Evolutionary conservation across 345 rosid species (phyloP), one percentile per base, ranked within the genome.

Genomic region (Hibiscus tridactylites): DNA sequence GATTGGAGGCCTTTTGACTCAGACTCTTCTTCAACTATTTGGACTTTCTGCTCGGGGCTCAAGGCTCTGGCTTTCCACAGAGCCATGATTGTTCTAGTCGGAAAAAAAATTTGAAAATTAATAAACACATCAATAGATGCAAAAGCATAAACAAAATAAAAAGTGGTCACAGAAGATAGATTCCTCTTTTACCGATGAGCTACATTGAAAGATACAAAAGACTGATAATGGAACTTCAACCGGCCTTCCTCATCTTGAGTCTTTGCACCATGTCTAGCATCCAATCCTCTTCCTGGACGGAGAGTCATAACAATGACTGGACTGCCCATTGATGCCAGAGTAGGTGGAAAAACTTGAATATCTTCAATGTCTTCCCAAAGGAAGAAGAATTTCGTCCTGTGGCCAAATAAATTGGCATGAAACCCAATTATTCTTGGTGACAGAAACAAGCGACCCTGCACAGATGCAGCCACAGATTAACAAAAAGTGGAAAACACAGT

Each of bases 331-430:
- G 99, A 95, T 58, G 93, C 79, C 80, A 95, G 86, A 73, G 92
- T 84, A 9, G 97, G 97, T 77, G 99, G 68, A 33, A 80, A 77
- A 71, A 91, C 83, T 82, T 88, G 88, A 78, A 95, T 88, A 28
- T 88, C 96, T 71, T 91, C 98, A 29, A 91, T 87, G 81, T 94
- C 97, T 83, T 90, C 97, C 99, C 99, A 95, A 61, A 95, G 90
- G 81, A 95, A 91, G 81, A 90, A 95, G 76, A 95, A 95, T 65
- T 88, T 95, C 70, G 97, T 95, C 85, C 84, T 91, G 72, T 78
- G 95, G 49, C 99, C 93, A 78, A 95, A 95, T 77, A 95, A 80
- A 76, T 93, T 95, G 70, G 99, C 87, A 73, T 89, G 84, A 80
- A 90, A 95, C 66, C 99, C 99, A 81, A 95, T 89, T 60, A 90